Base-by-base conservation (phyloP, 192 early-diverging fungal genomes). In the Backusella luteola region DNA sequence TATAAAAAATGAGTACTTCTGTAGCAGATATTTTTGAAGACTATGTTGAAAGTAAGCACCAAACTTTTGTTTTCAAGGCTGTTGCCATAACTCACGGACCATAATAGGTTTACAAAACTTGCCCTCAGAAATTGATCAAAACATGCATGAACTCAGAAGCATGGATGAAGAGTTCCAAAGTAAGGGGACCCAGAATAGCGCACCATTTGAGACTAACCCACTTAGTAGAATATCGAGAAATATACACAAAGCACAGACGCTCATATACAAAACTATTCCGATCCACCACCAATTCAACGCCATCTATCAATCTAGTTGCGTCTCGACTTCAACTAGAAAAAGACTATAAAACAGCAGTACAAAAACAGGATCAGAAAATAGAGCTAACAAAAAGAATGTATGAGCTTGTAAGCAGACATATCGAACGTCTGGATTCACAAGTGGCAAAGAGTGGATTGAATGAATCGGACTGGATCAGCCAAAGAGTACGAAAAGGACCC, bases 311-410 rank as follows among this genome's bases (percentile, higher is more conserved):
- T 26, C 46, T 76, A 21, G 42, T 53, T 12, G 35, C 73, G 7
- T 73, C 81, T 29, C 38, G 77, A 68, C 34, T 73, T 53, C 74
- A 76, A 21, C 36, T 77, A 8, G 77, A 87, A 75, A 86, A 84
- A 72, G 85, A 88, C 29, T 88, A 85, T 70, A 69, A 73, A 29
- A 73, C 73, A 34, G 87, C 87, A 17, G 80, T 88, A 38, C 81
- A 83, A 35, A 88, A 85, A 21, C 85, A 86, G 34, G 87, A 88
- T 69, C 85, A 88, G 59, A 88, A 88, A 59, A 88, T 88, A 44
- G 87, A 88, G 34, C 73, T 84, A 15, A 79, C 81, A 26, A 69
- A 80, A 26, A 78, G 84, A 42, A 83, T 88, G 56, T 86, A 85
- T 34, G 87, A 88, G n/a, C 74, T 88, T 39, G 81, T 88, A 73